Conservation (phyloP, 148 eudicot species). For the Linanthus parryae region DNA sequence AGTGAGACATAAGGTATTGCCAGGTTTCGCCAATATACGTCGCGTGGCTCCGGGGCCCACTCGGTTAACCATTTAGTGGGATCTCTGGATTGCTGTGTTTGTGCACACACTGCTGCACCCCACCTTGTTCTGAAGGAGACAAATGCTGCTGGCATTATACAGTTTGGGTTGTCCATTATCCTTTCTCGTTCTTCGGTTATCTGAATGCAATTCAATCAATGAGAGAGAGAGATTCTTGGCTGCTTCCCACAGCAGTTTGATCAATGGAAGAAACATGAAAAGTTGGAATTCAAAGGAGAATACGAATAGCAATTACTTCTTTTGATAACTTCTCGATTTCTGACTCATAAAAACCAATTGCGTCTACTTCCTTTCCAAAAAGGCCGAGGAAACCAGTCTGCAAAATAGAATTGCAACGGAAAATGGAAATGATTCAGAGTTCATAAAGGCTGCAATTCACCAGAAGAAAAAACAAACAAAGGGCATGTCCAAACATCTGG, state of each 20-base stretch:
- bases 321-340: slow-evolving; percentile 67
- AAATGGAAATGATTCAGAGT: slow-evolving; percentile 15
- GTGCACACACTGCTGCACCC: slow-evolving; percentile 99
- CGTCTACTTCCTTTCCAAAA: slow-evolving; percentile 73
- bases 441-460: no score
- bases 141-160: slow-evolving; percentile 85
- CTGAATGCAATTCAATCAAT: slow-evolving; percentile 25
- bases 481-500: no score
- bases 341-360: slow-evolving; percentile 57
- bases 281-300: not conserved
- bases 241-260: no score
- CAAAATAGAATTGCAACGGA: no score
- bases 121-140: slow-evolving; percentile 93
- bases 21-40: slow-evolving; percentile 78
- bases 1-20: slow-evolving; percentile 84
- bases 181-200: slow-evolving; percentile 70
- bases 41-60: slow-evolving; percentile 98
- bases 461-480: not conserved
- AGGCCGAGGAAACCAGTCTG: slow-evolving; percentile 94
- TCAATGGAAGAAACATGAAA: not conserved
- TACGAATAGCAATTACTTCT: slow-evolving; percentile 42
- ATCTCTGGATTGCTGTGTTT: slow-evolving; percentile 92
- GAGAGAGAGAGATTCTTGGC: no score
- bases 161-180: slow-evolving; percentile 45
- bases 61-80: slow-evolving; percentile 93